Percentiles rank a stretch among this genome's conserved stretches.
Evolutionary conservation across 768 basidiomycete genomes (phyloP).

Genomic region (Phanerochaete sordida): DNA sequence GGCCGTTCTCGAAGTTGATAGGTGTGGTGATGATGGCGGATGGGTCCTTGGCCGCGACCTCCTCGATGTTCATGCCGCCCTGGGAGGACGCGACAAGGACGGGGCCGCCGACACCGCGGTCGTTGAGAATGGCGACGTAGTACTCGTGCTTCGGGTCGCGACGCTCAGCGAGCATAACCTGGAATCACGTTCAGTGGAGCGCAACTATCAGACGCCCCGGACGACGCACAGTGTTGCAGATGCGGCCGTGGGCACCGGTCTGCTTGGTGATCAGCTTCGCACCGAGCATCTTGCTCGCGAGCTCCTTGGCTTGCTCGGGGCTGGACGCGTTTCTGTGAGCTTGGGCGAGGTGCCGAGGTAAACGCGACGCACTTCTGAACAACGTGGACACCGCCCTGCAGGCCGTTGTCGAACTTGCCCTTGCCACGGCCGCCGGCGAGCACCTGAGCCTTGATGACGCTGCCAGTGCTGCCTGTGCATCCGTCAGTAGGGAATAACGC

Average conservation of each 20-base stretch:
- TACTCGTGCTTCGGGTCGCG: conserved; percentile 94
- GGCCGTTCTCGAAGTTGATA: conserved; percentile 79
- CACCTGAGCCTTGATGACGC: conserved; percentile 98
- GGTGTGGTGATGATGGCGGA: conserved; percentile 93
- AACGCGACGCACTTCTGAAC: conserved; percentile 62
- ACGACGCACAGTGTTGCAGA: conserved; percentile 85
- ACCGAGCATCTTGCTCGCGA: conserved; percentile 91
- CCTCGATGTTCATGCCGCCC: conserved; percentile 99
- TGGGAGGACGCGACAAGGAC: conserved; percentile 93
- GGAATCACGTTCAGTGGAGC: conserved; percentile 1
- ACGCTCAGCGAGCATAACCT: conserved; percentile 99
- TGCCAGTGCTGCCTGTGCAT: conserved; percentile 58
- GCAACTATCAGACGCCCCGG: neutral
- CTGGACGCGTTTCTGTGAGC: conserved; percentile 35
- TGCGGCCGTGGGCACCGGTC: conserved; percentile 86
- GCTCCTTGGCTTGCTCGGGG: conserved; percentile 84
- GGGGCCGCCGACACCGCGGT: conserved; percentile 83
- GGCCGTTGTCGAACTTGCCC: conserved; percentile 92
- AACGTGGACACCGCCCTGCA: conserved; percentile 97
- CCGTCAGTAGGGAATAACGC: neutral
- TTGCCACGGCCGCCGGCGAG: conserved; percentile 98
- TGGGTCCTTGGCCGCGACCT: conserved; percentile 96
- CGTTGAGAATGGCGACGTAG: conserved; percentile 95
- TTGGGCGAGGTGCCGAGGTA: neutral
- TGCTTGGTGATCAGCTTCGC: conserved; percentile 97